Base-by-base conservation (phyloP, 345 rosid genomes). In the Draba incana region DNA sequence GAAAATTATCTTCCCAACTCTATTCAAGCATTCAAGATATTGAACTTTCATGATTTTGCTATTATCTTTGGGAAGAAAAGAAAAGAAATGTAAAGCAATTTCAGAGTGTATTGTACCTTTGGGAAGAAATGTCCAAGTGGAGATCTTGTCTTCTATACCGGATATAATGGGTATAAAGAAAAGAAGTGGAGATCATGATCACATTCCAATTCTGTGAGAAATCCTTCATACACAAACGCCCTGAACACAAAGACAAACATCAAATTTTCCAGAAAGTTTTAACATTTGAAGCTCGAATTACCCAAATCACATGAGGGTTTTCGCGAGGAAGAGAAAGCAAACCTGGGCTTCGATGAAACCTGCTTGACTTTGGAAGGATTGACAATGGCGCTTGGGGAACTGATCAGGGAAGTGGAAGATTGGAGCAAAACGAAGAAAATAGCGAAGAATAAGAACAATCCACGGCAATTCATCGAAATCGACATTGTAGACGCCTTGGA, bases 71-170 rank as follows among this genome's bases (percentile, higher is more conserved):
- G n/a, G n/a, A n/a, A n/a, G n/a, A 56, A 44, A 55, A 55, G 38
- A 10, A 35, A 33, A 55, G 48, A 37, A 14, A 11, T 14, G 25
- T 0, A 6, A 20, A 7, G 33, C 14, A 23, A 48, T 6, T 35
- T 33, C 58, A 55, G 35, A 35, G 43, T 25, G 58, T 13, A 43
- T 11, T 47, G 42, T 52, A 93, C 96, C 98, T 88, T 85, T 93
- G 51, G 97, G 98, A 52, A 93, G 97, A 69, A 93, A 93, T 20
- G 98, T 84, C 98, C 98, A 93, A 31, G 96, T 80, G 64, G 94
- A 79, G 77, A 93, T 85, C 85, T 93, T 93, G 41, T 88, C 98
- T 79, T 93, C 98, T 71, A 93, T 84, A 65, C 97, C 97, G 44
- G 81, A 79, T 79, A 93, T 78, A 55, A 93, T 87, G 62, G 92